Conservation (phyloP, 1,139 yeast species). For the Pichia sp. region DNA sequence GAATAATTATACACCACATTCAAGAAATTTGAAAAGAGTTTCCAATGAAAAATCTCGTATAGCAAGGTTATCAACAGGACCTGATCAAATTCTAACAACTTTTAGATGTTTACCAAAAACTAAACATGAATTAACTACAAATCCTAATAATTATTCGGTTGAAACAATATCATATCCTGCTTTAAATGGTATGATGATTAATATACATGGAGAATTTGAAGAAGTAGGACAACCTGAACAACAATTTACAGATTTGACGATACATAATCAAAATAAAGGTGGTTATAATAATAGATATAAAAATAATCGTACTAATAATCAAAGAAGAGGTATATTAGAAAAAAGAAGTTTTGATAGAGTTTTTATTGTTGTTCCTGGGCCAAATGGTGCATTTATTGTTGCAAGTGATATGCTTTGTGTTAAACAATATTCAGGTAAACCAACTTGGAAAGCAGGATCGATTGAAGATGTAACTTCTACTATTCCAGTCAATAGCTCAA, state of each 20-base stretch:
- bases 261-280: slow-evolving; percentile 5
- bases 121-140: slow-evolving; percentile 57
- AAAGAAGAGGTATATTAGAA: slow-evolving; percentile 38
- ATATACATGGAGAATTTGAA: slow-evolving; percentile 77
- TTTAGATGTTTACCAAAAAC: slow-evolving; percentile 71
- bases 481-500: slow-evolving; percentile 12
- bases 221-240: slow-evolving; percentile 41
- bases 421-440: slow-evolving; percentile 52
- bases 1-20: slow-evolving; percentile 59
- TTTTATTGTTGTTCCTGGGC: slow-evolving; percentile 70
- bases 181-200: slow-evolving; percentile 68
- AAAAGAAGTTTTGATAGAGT: slow-evolving; percentile 83
- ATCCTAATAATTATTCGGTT: slow-evolving; percentile 65
- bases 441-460: slow-evolving; percentile 45
- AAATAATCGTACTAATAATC: slow-evolving; percentile 8
- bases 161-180: slow-evolving; percentile 72
- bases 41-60: slow-evolving; percentile 52
- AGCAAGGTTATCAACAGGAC: slow-evolving; percentile 64
- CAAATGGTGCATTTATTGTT: slow-evolving; percentile 63
- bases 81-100: slow-evolving; percentile 51
- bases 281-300: slow-evolving; percentile 6
- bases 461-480: background rate
- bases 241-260: slow-evolving; percentile 14
- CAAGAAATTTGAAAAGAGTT: slow-evolving; percentile 71
- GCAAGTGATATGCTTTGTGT: slow-evolving; percentile 78